phyloP scores from a whole-genome alignment of 2,329 filamentous ascomycete species.

The Aureobasidium uvarum region DNA sequence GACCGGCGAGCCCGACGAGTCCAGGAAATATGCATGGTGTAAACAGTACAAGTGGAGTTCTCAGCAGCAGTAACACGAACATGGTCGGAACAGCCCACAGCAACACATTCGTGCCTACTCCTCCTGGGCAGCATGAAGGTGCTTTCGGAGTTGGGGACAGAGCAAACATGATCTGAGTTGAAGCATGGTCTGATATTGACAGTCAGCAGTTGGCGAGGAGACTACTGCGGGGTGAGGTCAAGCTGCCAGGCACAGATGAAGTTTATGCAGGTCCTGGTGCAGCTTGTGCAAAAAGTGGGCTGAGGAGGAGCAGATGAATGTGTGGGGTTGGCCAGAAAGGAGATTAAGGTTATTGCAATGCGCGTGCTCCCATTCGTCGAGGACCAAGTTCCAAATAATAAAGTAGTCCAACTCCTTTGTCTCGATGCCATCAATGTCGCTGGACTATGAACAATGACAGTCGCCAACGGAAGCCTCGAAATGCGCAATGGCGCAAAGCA shows the following conservation, averaged over 20 bases:
- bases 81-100: not conserved
- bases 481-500: constrained; percentile 16
- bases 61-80: not conserved
- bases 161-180: not conserved
- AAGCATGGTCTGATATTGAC: not conserved
- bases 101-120: not conserved
- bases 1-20: not conserved
- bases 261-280: not conserved
- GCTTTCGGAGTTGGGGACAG: not conserved
- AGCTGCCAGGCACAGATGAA: not conserved
- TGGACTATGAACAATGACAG: constrained; percentile 18
- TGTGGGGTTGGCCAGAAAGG: not conserved
- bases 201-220: not conserved
- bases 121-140: not conserved
- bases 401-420: constrained; percentile 11
- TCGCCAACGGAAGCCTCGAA: constrained; percentile 2
- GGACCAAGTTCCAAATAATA: not conserved
- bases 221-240: constrained; percentile 1
- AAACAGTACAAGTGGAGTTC: not conserved
- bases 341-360: constrained; percentile 9
- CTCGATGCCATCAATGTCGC: not conserved
- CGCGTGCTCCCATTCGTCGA: constrained; percentile 16
- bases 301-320: not conserved
- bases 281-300: constrained; percentile 14
- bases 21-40: not conserved